Conservation (phyloP, 495 filamentous ascomycete species). For the Letharia lupina region DNA sequence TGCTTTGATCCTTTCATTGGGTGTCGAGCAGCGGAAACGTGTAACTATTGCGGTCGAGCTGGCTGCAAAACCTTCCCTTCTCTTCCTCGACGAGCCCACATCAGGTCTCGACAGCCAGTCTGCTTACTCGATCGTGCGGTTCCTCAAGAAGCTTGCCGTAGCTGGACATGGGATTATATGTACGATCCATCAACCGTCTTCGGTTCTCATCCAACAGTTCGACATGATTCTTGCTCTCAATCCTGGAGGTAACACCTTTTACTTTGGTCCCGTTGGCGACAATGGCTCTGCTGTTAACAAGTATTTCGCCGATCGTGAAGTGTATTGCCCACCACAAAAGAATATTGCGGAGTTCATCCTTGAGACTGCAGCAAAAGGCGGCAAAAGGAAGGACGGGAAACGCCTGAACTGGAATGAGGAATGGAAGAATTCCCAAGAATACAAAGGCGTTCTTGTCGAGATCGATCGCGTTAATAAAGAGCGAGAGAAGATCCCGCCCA, state of each 20-base stretch:
- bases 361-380: constrained; percentile 62
- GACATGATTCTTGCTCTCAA: constrained; percentile 67
- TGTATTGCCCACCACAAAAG: constrained; percentile 51
- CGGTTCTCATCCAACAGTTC: constrained; percentile 65
- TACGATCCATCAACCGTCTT: constrained; percentile 74
- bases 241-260: constrained; percentile 62
- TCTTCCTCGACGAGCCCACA: constrained; percentile 79
- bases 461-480: constrained; percentile 52
- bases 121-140: constrained; percentile 72
- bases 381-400: constrained; percentile 42
- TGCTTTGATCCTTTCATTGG: constrained; percentile 46
- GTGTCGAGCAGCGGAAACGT: constrained; percentile 61
- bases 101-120: constrained; percentile 80
- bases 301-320: constrained; percentile 58
- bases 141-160: constrained; percentile 72
- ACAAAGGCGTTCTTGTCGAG: constrained; percentile 44
- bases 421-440: constrained; percentile 56
- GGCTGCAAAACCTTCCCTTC: constrained; percentile 72
- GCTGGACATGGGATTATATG: constrained; percentile 71
- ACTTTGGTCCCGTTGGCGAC: constrained; percentile 63
- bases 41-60: constrained; percentile 91
- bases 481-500: constrained; percentile 41
- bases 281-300: constrained; percentile 53
- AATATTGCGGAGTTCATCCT: constrained; percentile 85
- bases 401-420: constrained; percentile 61